Conservation (phyloP, 2,329 filamentous ascomycete genomes). For the Cordyceps militaris region DNA sequence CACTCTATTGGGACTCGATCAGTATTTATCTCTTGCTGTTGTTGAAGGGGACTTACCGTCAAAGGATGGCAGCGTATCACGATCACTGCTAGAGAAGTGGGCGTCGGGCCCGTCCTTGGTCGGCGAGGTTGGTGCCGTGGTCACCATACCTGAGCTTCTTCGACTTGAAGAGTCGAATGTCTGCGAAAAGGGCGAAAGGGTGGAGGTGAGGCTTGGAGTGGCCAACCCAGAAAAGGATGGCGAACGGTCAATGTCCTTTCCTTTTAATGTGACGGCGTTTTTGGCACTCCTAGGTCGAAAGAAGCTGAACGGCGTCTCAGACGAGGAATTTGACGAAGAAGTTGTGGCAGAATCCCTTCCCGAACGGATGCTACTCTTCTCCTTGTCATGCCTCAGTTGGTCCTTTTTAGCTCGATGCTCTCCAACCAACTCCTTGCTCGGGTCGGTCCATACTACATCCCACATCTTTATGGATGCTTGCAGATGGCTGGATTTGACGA, state of each 20-base stretch:
- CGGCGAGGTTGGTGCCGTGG: conserved; percentile 10
- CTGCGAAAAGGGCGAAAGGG: conserved; percentile 21
- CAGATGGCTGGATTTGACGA: neutral
- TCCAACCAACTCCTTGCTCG: conserved; percentile 44
- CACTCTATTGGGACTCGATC: neutral
- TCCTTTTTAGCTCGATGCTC: conserved; percentile 44
- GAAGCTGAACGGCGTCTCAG: conserved; percentile 12
- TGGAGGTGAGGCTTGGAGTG: conserved; percentile 22
- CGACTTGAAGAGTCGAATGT: conserved; percentile 21
- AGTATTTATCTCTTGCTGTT: neutral
- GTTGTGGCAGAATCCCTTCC: conserved; percentile 25
- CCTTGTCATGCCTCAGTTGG: conserved; percentile 23
- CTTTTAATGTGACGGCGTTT: conserved; percentile 19
- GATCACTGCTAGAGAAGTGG: neutral
- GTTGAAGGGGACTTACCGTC: neutral
- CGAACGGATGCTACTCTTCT: conserved; percentile 18
- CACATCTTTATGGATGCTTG: conserved; percentile 38
- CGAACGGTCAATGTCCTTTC: conserved; percentile 15
- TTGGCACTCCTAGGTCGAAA: conserved; percentile 14
- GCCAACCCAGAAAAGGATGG: conserved; percentile 19
- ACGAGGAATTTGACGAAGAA: conserved; percentile 15
- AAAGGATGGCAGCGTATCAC: conserved; percentile 4
- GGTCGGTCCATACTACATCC: conserved; percentile 53
- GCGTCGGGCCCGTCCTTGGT: neutral
- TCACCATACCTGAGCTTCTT: conserved; percentile 18